Base-by-base conservation (phyloP, 2,329 filamentous ascomycete genomes). In the Mariannaea elegans region DNA sequence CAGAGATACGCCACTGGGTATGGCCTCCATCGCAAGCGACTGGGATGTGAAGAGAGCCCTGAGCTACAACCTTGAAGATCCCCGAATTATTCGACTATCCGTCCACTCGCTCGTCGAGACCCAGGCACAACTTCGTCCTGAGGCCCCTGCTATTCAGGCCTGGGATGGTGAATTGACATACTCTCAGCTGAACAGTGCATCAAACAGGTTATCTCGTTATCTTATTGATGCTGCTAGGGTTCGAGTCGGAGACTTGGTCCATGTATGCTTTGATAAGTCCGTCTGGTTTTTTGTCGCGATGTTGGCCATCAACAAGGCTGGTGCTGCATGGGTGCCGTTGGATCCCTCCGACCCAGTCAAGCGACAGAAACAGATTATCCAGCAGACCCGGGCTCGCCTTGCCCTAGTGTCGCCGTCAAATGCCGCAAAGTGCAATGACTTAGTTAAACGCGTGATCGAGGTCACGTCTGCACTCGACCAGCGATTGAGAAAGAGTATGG, bases 261-360 rank as follows among this genome's bases (percentile, higher is more conserved):
- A 41, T 14, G 27, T 59, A 14, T 61, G 47, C 7, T 65, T 61
- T 19, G 61, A 63, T 3, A 65, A 63, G 38, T 65, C 61, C 1
- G 46, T 46, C 3, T 64, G 62, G 62, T 39, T 47, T 1, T 12
- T 49, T 1, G 67, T 77, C 4, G 69, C 72, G 0, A 72, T 75
- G 47, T 50, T 78, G 13, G 74, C 65, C 4, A 68, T 77, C 2
- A 59, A 77, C 23, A 76, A 75, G 41, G 69, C 75, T 19, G 76
- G 75, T 2, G 72, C 42, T 2, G 66, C 68, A 6, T 71, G 69
- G 48, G 64, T 65, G 8, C 73, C 75, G 0, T 56, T 80, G 2
- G 77, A 80, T 45, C 73, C 77, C 9, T 73, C 74, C 38, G 63
- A 76, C 48, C 78, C 79, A 1, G 73, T 74, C 12, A 46, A 47